Base-by-base conservation (phyloP, 1,284 basidiomycete species). In the Cryptococcus wingfieldii region DNA sequence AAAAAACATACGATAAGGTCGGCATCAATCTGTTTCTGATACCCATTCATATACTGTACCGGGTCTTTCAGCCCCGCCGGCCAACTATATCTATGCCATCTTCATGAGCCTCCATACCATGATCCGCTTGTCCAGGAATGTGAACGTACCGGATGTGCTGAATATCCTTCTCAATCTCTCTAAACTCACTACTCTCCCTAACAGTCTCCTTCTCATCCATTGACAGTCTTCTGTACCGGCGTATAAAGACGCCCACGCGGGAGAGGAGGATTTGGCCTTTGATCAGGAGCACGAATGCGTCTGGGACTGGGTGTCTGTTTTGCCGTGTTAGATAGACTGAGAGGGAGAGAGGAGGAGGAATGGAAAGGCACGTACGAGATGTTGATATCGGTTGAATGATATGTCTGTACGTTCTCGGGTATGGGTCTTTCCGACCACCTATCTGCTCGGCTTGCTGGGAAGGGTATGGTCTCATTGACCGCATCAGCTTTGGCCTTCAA, bases 51-150 rank as follows among this genome's bases (percentile, higher is more conserved):
- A 25, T 64, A 63, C 43, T 62, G 61, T 10, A 75, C 56, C 1
- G 71, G 71, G 43, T 75, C 72, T n/a, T 65, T 55, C 48, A 73
- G 55, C 4, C 54, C 46, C 1, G 59, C 31, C 2, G 72, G 69
- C 49, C 70, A 71, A 5, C 63, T 63, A 16, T 47, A 19, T n/a
- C 68, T 70, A 27, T 25, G 4, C 27, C 14, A 27, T n/a, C 16
- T n/a, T 23, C 7, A 13, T 42, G 12, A 42, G 16, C 16, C 8
- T 6, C 18, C 18, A 6, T 14, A 42, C 41, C 19, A 23, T 23
- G 2, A 3, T 23, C 23, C 23, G 23, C 23, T 23, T 23, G 23
- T 23, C 2, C 23, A 23, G 23, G 23, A 23, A 23, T 42, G 8
- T 2, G 16, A 25, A 56, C 64, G 27, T 45, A 64, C 63, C 56